phyloP scores from a whole-genome alignment of 345 rosid genomes.

The Populus euphratica region DNA sequence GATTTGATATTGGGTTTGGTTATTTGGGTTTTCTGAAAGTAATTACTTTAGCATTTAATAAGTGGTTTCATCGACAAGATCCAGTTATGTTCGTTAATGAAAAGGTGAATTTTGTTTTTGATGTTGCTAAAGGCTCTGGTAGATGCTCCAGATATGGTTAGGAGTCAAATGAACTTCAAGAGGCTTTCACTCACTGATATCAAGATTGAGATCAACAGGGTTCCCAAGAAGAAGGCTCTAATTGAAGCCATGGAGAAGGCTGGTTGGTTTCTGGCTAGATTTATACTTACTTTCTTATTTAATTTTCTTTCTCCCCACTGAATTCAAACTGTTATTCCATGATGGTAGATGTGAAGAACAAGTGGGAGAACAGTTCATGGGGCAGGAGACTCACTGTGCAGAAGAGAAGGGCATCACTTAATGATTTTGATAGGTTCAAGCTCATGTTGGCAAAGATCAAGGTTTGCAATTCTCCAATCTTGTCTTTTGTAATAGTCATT shows the following conservation, averaged over 20 bases:
- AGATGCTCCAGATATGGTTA: slow-evolving; percentile 30
- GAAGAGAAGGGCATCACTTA: slow-evolving; percentile 15
- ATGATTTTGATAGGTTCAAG: slow-evolving; percentile 23
- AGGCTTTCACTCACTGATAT: slow-evolving; percentile 23
- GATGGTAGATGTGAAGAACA: slow-evolving; percentile 21
- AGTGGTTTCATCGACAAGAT: background rate
- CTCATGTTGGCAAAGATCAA: slow-evolving; percentile 24
- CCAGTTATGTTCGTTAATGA: background rate
- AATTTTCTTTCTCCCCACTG: background rate
- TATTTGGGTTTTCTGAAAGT: background rate
- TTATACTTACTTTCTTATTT: background rate
- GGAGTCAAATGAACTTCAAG: slow-evolving; percentile 29
- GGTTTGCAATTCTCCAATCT: background rate
- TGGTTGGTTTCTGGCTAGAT: slow-evolving; percentile 3
- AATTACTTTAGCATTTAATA: background rate
- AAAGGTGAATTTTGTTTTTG: background rate
- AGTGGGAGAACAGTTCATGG: slow-evolving; percentile 28
- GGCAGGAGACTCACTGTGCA: slow-evolving; percentile 19
- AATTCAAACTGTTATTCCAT: background rate
- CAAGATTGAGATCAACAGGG: slow-evolving; percentile 28
- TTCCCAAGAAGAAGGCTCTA: slow-evolving; percentile 19
- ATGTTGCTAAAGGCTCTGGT: slow-evolving; percentile 19
- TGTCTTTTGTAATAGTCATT: background rate
- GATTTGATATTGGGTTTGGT: background rate
- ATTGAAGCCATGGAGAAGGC: slow-evolving; percentile 25